Evolutionary conservation across 1,139 yeast genomes (phyloP), one percentile per base, ranked within the genome.

Genomic region (Hyphopichia burtonii): DNA sequence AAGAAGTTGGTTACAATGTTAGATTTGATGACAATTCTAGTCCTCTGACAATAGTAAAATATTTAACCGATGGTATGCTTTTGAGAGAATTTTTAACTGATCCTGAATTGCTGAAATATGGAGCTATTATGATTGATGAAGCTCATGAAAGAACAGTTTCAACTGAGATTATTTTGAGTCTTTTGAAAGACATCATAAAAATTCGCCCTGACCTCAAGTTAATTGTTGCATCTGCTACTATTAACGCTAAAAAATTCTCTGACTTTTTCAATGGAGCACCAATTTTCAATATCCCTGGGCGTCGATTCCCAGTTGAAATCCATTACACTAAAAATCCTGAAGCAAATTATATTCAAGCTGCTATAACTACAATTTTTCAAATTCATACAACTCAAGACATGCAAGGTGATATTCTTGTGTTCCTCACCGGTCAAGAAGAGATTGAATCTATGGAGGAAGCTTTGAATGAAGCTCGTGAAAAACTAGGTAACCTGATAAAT

Each of bases 31-130:
- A 90, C 52, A 71, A 73, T 37, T 73, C 89, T 1, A 72, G 79
- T 20, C 76, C 72, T 0, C 69, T 73, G 34, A 93, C 98, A 0
- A 70, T 74, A 4, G 75, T 91, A 34, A 89, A 90, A 63, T 91
- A 90, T 58, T 76, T 91, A 80, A 93, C 99, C 0, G 98, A 93
- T 62, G 98, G 98, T 72, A 90, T 89, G 87, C 70, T 93, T 9
- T 62, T 93, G 22, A 69, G 98, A 46, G 98, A 93, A 63, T 86
- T 90, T 56, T 63, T 90, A 39, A 74, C 76, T 1, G 96, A 91
- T 53, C 90, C 96, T 0, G 78, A 76, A 37, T 66, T 91, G 4
- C 65, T 78, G 0, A 65, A 68, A 3, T 91, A 90, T 57, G 80
- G 93, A 1, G 95, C 87, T 0, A 68, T 93, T 42, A 89, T 93